These are phyloP conservation scores for Naganishia cerealis DNA, from an alignment of 1,284 basidiomycete species.

Conservation along the genomic window DNA sequence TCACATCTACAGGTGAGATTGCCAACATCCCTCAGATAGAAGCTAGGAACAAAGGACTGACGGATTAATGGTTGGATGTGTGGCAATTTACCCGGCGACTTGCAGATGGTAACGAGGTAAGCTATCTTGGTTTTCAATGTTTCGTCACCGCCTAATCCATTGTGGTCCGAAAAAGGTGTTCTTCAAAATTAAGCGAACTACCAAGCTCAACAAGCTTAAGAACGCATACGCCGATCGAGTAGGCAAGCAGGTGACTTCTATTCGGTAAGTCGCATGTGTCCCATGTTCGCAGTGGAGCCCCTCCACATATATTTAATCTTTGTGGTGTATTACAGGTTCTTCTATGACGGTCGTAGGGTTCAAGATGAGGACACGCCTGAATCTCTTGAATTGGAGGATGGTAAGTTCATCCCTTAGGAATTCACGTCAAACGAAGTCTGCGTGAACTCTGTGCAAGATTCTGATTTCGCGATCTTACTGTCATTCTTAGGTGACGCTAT, in stretches of 20 bases:
- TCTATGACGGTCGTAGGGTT: constrained; percentile 82
- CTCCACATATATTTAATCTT: constrained; percentile 15
- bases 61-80: background rate
- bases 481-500: constrained; percentile 29
- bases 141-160: background rate
- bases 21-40: background rate
- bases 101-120: constrained; percentile 34
- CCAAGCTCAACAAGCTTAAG: constrained; percentile 83
- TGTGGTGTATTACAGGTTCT: constrained; percentile 61
- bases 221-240: constrained; percentile 90
- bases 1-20: background rate
- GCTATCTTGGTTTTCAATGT: background rate
- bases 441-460: constrained; percentile 43
- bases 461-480: background rate
- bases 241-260: constrained; percentile 80
- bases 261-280: constrained; percentile 64
- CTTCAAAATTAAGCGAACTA: constrained; percentile 96
- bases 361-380: constrained; percentile 78
- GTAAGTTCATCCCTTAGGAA: constrained; percentile 47
- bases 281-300: background rate
- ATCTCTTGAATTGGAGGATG: constrained; percentile 83
- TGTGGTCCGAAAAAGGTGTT: constrained; percentile 64
- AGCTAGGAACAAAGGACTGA: background rate
- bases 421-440: constrained; percentile 59
- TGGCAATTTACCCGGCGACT: background rate